Base-by-base conservation (phyloP, 768 basidiomycete genomes). In the Panaeolus cyanescens region DNA sequence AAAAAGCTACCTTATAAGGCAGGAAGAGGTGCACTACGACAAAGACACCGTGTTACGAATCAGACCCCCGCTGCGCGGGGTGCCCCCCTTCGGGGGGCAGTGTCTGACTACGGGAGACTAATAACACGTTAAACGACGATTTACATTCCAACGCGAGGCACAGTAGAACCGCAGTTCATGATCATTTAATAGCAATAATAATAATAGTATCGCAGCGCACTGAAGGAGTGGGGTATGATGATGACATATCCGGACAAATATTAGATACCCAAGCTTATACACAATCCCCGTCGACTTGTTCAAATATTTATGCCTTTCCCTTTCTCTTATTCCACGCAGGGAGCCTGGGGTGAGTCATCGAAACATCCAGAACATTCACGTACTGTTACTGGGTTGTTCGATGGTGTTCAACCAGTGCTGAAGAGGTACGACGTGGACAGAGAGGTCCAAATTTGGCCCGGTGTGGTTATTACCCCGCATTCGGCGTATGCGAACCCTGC, bases 321-420 rank as follows among this genome's bases (percentile, higher is more conserved):
- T 20, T 20, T 42, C 33, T 9, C 39, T 31, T 7, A 19, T 2
- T 20, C 6, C 20, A 32, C 10, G 2, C 30, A 33, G 17, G 22
- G 5, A n/a, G 37, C 36, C n/a, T n/a, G 10, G 8, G 45, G 45
- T 50, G 45, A 50, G 15, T 50, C 45, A 50, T 50, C 10, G 45
- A 50, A 50, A 12, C 25, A 50, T 50, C 45, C 45, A 50, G 45
- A 50, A 50, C 25, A 28, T 42, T 39, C 45, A 45, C 45, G 32
- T 45, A 25, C 22, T 20, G 15, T n/a, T n/a, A 33, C 30, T 34
- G 9, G 9, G 32, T 15, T 39, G 25, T n/a, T 40, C 39, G n/a
- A 25, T 25, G 19, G 20, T 57, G 36, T 63, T 60, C 22, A 59
- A 58, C 32, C 60, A 45, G 13, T 60, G n/a, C n/a, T n/a, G n/a